Conservation (phyloP, 2,329 filamentous ascomycete genomes). For the Ramularia collo-cygni region DNA sequence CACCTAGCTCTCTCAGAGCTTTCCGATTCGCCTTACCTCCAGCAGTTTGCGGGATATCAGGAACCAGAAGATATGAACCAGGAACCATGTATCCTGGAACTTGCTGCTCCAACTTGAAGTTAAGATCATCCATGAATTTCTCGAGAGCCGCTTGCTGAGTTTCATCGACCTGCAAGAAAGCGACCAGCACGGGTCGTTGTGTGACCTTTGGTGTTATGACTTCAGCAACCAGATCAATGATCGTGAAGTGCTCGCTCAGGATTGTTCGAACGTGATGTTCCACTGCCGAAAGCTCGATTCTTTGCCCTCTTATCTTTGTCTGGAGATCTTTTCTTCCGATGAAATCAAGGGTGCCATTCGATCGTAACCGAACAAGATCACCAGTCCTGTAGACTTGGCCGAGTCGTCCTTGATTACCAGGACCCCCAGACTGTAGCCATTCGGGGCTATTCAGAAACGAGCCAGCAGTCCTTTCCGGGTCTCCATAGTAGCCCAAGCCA, state of each 20-base stretch:
- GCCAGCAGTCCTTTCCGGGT: conserved; percentile 22
- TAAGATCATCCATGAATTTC: conserved; percentile 1
- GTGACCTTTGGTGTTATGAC: not conserved
- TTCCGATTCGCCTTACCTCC: conserved; percentile 36
- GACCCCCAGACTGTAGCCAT: conserved; percentile 14
- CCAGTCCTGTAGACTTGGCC: conserved; percentile 42
- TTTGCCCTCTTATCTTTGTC: conserved; percentile 59
- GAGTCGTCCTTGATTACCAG: conserved; percentile 40
- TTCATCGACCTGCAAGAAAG: conserved; percentile 5
- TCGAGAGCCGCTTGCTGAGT: conserved; percentile 3
- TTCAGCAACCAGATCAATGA: conserved; percentile 2
- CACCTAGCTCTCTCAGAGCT: conserved; percentile 41
- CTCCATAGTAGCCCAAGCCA: conserved; percentile 36
- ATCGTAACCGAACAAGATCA: conserved; percentile 14
- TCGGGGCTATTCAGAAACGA: conserved; percentile 26
- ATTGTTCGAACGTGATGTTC: conserved; percentile 27
- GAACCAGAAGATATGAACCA: conserved; percentile 37
- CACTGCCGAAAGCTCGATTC: conserved; percentile 54
- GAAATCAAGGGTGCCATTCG: conserved; percentile 47
- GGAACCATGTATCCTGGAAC: conserved; percentile 35
- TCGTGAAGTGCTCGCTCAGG: not conserved
- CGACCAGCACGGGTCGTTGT: conserved; percentile 1
- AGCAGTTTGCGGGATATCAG: conserved; percentile 36
- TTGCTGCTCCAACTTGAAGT: conserved; percentile 4
- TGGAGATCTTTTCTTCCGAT: conserved; percentile 51